phyloP scores from a whole-genome alignment of 257 asterid species.

The Solanum sitiens region DNA sequence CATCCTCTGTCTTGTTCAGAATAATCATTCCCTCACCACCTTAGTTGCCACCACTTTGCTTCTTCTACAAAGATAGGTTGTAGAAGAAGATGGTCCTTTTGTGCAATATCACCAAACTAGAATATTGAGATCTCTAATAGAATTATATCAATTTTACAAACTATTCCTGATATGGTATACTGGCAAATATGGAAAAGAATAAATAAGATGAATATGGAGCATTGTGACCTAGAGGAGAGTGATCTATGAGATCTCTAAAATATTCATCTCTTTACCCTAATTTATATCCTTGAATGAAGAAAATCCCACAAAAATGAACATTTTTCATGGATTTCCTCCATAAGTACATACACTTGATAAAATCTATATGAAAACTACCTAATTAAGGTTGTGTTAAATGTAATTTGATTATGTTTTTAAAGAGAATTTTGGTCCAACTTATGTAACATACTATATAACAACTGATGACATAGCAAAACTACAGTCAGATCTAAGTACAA shows the following conservation, averaged over 20 bases:
- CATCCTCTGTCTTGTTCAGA: constrained; percentile 36
- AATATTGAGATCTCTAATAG: not conserved
- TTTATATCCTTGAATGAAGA: not conserved
- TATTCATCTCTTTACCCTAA: not conserved
- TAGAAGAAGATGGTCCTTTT: not conserved
- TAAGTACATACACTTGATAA: not conserved
- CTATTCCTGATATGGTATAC: not conserved
- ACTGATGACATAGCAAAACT: not conserved
- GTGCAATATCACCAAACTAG: not conserved
- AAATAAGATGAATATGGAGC: not conserved
- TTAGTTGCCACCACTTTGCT: no score
- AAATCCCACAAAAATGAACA: no score
- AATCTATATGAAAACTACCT: no score
- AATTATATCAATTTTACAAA: not conserved
- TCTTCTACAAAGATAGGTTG: no score
- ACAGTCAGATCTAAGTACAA: no score
- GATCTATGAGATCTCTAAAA: not conserved
- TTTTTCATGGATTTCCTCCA: not conserved
- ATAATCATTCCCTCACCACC: no score
- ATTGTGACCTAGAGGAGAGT: not conserved
- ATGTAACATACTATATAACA: not conserved
- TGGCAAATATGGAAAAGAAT: not conserved
- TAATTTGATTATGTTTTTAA: no score
- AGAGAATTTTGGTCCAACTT: not conserved
- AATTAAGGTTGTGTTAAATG: no score